Evolutionary conservation across 495 filamentous ascomycete species (phyloP), one percentile per base, ranked within the genome.

Genomic region (Penicillium canariense): DNA sequence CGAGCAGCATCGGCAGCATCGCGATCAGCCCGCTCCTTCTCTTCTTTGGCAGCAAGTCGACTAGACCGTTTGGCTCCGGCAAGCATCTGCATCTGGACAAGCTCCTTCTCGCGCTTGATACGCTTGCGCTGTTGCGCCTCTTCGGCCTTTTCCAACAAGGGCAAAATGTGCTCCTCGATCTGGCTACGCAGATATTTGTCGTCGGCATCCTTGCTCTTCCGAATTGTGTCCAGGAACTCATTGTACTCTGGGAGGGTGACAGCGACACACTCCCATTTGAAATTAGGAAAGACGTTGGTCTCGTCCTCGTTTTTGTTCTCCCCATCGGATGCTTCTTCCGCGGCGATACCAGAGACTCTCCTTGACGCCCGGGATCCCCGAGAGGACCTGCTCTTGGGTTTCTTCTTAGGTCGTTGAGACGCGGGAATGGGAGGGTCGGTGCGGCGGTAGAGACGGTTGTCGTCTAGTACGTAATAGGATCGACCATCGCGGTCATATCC

Each of bases 1-100:
- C 80, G 82, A 53, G 90, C 85, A 23, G 87, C 88, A 58, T 91
- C 88, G 4, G 72, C 77, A 35, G 80, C 78, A 50, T 87, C 87
- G 50, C 89, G 86, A 22, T 90, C 85, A 49, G 84, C 69, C 58
- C 85, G 84, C 55, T 90, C 89, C 49, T 84, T 87, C 67, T 96
- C 88, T 25, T 83, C 72, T 70, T 91, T 96, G 48, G 81, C 79
- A 30, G 90, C 90, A 45, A 97, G 79, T 45, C 94, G 84, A 58
- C 89, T 93, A 1, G 94, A 97, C 51, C 94, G 77, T 73, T 98
- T 98, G 0, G 94, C 93, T 35, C 87, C 87, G n/a, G 90, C 91
- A 56, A 97, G 77, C 60, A 92, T 88, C 65, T 93, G 83, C 58
- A 93, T 65, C 59, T 84, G 89, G 48, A 88, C 71, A 27, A 95